Percentiles rank a stretch among this genome's conserved stretches.
phyloP scores from a whole-genome alignment of 306 rosid species.

The Vigna unguiculata region DNA sequence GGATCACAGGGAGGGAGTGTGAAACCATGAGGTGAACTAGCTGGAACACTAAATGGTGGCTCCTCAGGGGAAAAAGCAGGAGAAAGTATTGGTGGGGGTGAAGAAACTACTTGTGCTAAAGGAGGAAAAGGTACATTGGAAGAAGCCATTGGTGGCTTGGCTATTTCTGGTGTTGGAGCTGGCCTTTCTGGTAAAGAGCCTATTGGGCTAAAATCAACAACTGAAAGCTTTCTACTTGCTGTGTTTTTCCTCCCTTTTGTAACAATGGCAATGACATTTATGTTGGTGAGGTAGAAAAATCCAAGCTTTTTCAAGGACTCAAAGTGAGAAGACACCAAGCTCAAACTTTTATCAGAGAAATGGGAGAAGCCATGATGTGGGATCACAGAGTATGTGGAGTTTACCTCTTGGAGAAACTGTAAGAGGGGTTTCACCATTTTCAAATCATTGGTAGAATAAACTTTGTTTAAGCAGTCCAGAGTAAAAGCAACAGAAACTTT shows the following conservation, averaged over 20 bases:
- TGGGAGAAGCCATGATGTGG: slow-evolving; percentile 50
- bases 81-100: slow-evolving; percentile 54
- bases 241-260: slow-evolving; percentile 47
- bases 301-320: slow-evolving; percentile 63
- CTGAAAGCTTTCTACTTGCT: slow-evolving; percentile 70
- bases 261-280: slow-evolving; percentile 44
- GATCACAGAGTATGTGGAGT: slow-evolving; percentile 68
- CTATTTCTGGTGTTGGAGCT: slow-evolving; percentile 60
- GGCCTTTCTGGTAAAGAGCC: slow-evolving; percentile 63
- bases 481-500: slow-evolving; percentile 67
- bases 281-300: slow-evolving; percentile 51
- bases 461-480: slow-evolving; percentile 51
- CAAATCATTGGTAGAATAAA: slow-evolving; percentile 44
- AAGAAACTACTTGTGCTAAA: slow-evolving; percentile 53
- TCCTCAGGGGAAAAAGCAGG: slow-evolving; percentile 56
- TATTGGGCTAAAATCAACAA: slow-evolving; percentile 38
- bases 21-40: slow-evolving; percentile 60
- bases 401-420: slow-evolving; percentile 58
- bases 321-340: slow-evolving; percentile 57
- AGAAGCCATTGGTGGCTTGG: slow-evolving; percentile 69
- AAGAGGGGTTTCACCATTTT: slow-evolving; percentile 52
- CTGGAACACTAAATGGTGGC: slow-evolving; percentile 58
- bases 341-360: slow-evolving; percentile 50
- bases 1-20: slow-evolving; percentile 80
- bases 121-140: slow-evolving; percentile 62